Conservation (phyloP, 2,329 filamentous ascomycete species). For the Colletotrichum sp. region DNA sequence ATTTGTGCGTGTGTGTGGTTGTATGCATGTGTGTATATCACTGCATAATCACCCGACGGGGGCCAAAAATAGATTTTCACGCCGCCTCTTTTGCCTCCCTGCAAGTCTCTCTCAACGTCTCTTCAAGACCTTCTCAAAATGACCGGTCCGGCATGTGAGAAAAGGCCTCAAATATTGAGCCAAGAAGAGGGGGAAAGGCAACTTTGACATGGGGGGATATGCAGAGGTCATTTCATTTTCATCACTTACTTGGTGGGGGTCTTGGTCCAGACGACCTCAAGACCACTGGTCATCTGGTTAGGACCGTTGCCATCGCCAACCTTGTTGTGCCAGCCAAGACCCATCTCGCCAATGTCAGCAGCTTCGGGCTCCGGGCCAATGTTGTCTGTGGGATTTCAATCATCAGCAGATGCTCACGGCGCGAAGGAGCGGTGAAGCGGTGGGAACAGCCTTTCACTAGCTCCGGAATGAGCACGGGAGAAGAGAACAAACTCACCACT, state of each 20-base stretch:
- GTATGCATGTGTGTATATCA: neutral
- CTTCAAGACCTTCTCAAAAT: neutral
- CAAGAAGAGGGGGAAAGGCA: neutral
- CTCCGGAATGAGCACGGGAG: neutral
- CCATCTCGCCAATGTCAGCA: constrained; percentile 68
- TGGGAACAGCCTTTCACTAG: neutral
- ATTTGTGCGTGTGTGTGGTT: neutral
- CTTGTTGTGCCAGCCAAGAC: constrained; percentile 74
- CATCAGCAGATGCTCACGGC: neutral
- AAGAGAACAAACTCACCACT: neutral
- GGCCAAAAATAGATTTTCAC: constrained; percentile 8
- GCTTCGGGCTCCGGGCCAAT: constrained; percentile 72
- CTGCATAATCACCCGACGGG: constrained; percentile 15
- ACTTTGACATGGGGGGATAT: neutral
- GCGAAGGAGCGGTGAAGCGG: neutral
- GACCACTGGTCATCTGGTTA: constrained; percentile 75
- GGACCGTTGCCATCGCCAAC: constrained; percentile 71
- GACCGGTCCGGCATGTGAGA: neutral
- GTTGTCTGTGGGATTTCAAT: constrained; percentile 53
- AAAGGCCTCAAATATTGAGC: neutral
- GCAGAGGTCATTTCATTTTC: neutral
- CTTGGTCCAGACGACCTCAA: constrained; percentile 82
- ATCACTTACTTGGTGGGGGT: constrained; percentile 64
- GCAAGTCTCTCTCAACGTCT: neutral
- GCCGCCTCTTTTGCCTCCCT: neutral